Evolutionary conservation across 148 eudicot genomes (phyloP).

Genomic region (Spergularia marina): DNA sequence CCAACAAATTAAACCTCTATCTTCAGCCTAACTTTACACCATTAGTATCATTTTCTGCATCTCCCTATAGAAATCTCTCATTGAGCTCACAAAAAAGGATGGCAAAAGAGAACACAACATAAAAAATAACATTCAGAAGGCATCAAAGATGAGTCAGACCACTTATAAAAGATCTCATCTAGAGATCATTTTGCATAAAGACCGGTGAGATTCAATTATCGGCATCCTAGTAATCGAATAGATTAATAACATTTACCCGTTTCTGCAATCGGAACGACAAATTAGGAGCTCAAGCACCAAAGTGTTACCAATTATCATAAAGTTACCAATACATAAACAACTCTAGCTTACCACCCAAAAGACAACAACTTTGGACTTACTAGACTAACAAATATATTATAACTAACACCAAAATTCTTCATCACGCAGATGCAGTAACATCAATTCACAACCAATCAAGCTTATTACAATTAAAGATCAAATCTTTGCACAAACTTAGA

Average conservation of each 20-base stretch:
- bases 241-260: background rate
- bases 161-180: slow-evolving; percentile 8
- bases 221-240: background rate
- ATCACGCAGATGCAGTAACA: background rate
- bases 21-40: slow-evolving; percentile 22
- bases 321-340: background rate
- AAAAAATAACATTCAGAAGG: slow-evolving; percentile 2
- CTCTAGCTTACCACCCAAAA: background rate
- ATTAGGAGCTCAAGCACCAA: background rate
- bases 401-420: background rate
- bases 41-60: slow-evolving; percentile 23
- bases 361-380: slow-evolving; percentile 16
- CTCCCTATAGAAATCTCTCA: slow-evolving; percentile 9
- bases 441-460: background rate
- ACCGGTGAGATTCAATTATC: background rate
- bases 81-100: background rate
- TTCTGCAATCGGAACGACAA: background rate
- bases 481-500: background rate
- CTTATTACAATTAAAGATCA: background rate
- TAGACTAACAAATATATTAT: background rate
- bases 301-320: background rate
- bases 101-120: background rate
- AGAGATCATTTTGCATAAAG: too few species aligned
- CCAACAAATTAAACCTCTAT: slow-evolving; percentile 23
- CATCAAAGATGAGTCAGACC: slow-evolving; percentile 27